These are phyloP conservation scores for Podospora australis DNA, from an alignment of 495 filamentous ascomycete genomes.

Conservation along the genomic window DNA sequence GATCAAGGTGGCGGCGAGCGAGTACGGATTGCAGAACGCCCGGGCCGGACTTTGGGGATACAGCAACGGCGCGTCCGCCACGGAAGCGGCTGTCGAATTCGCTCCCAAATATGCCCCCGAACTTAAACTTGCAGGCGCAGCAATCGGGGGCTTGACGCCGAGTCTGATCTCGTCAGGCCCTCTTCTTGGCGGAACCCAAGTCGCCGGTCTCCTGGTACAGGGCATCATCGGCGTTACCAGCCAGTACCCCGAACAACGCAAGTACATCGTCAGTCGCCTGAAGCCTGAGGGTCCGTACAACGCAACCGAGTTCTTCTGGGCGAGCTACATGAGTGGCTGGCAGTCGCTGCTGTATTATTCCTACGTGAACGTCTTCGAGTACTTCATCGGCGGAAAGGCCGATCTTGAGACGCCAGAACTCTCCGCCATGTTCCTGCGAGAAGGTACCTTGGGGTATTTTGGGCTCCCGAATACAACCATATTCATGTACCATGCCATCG, in stretches of 20 bases:
- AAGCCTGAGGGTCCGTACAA: conserved; percentile 17
- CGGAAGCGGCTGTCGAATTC: conserved; percentile 48
- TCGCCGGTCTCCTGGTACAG: conserved; percentile 21
- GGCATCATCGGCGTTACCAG: conserved; percentile 20
- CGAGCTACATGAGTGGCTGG: conserved; percentile 17
- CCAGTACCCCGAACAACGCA: conserved; percentile 22
- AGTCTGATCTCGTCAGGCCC: conserved; percentile 25
- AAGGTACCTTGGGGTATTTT: conserved; percentile 35
- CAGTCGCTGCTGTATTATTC: conserved; percentile 23
- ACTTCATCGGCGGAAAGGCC: conserved; percentile 32
- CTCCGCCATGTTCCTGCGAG: conserved; percentile 20
- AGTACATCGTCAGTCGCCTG: conserved; percentile 21
- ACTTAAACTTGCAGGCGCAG: conserved; percentile 44
- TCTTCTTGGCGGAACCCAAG: conserved; percentile 14
- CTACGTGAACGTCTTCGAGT: conserved; percentile 33
- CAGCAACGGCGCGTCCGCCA: conserved; percentile 49
- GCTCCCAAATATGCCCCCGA: conserved; percentile 50
- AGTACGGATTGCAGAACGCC: conserved; percentile 4
- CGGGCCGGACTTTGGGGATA: conserved; percentile 47
- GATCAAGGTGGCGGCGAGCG: conserved; percentile 13
- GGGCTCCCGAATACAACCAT: conserved; percentile 39
- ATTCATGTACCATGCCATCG: conserved; percentile 46
- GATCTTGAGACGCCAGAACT: conserved; percentile 23
- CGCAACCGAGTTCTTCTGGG: conserved; percentile 27
- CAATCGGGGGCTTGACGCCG: conserved; percentile 39